Evolutionary conservation across 352 stramenopile species (phyloP), one percentile per base, ranked within the genome.

Genomic region (Saprolegnia parasitica): DNA sequence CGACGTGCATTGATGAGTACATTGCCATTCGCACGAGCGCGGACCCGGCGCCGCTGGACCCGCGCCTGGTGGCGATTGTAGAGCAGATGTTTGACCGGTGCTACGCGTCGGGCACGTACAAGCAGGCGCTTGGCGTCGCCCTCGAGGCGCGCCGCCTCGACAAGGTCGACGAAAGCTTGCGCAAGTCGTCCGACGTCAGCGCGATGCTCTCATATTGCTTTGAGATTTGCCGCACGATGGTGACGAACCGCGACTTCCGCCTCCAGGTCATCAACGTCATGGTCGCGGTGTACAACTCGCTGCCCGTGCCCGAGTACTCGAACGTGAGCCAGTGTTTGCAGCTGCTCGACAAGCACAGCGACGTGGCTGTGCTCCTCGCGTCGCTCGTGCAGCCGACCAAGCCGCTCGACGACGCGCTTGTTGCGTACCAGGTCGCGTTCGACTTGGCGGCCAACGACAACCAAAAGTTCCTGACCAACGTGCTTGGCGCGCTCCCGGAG

Each of bases 351-450:
- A 87, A 94, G 58, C 76, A 91, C 66, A 61, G 77, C 21, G 86
- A 95, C 72, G 88, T 95, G 24, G 76, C 77, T 1, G 52, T 46
- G 13, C 54, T 81, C 18, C 52, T 80, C 23, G 23, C 68, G 16
- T 47, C 56, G 32, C 68, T 80, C 5, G 64, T 74, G 15, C 67
- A 76, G 11, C 84, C 87, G 23, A 88, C 87, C 50, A 84, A 91
- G 72, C 95, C 98, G 45, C 75, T 98, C 21, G 81, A 91, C 40
- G 77, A 92, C 68, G 83, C 75, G 39, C 83, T 99, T 39, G 72
- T 98, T 37, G 97, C 95, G 26, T 98, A 98, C 76, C 98, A 99
- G 74, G 86, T 99, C 16, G 97, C 93, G 23, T 99, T 99, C 74
- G 96, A 99, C 79, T 71, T 99, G 9, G 88, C 96, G 16, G 97